phyloP scores from a whole-genome alignment of 768 basidiomycete genomes.

The Pulveroboletus sp. region DNA sequence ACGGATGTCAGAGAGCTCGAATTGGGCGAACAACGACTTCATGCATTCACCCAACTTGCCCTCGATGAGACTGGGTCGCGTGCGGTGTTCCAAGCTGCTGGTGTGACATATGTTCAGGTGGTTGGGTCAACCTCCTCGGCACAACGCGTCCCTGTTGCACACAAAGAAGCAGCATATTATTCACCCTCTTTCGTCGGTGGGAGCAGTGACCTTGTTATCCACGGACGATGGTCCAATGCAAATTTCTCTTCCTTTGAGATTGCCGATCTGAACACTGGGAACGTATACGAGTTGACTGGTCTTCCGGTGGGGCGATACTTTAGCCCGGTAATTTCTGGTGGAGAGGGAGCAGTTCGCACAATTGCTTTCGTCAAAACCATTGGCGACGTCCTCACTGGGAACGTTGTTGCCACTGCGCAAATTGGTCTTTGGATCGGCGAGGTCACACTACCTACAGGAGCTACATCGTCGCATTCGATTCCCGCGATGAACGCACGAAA shows the following conservation, averaged over 20 bases:
- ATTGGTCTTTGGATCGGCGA: conserved; percentile 66
- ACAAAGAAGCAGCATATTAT: conserved; percentile 53
- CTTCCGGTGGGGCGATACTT: conserved; percentile 66
- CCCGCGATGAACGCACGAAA: conserved; percentile 46
- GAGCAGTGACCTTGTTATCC: conserved; percentile 50
- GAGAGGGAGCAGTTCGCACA: conserved; percentile 38
- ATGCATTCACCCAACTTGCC: conserved; percentile 59
- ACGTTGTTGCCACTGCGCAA: conserved; percentile 61
- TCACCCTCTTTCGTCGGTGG: conserved; percentile 55
- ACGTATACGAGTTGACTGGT: conserved; percentile 49
- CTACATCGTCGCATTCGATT: conserved; percentile 27
- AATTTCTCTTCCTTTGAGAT: conserved; percentile 65
- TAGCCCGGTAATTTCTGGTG: conserved; percentile 51
- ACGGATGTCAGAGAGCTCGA: conserved; percentile 56
- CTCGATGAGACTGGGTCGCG: conserved; percentile 52
- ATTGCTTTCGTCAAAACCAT: conserved; percentile 65
- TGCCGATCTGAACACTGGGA: conserved; percentile 45
- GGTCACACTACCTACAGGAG: conserved; percentile 45
- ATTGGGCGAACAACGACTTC: conserved; percentile 52
- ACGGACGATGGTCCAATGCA: conserved; percentile 66
- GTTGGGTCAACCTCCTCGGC: conserved; percentile 28
- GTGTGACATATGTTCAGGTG: conserved; percentile 32
- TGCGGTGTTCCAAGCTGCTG: conserved; percentile 69
- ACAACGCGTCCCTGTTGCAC: conserved; percentile 46
- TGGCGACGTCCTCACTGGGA: conserved; percentile 58